Conservation (phyloP, 2,329 filamentous ascomycete genomes). For the Aspergillus terreus region DNA sequence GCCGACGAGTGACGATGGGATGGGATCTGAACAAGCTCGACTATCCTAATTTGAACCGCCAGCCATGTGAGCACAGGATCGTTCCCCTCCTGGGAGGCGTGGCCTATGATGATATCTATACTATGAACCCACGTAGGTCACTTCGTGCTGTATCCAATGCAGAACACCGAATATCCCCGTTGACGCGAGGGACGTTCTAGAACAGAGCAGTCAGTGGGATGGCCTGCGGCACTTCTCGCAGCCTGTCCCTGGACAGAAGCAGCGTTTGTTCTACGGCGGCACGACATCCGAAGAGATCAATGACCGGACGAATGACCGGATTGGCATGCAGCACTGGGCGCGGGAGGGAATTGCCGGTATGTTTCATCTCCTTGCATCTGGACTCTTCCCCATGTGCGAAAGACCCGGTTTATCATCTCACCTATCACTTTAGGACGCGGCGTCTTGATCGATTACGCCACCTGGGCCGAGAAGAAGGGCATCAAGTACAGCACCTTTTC, state of each 20-base stretch:
- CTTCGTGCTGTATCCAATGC: neutral
- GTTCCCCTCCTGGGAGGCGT: slow-evolving; percentile 46
- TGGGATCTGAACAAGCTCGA: slow-evolving; percentile 58
- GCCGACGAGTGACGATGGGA: slow-evolving; percentile 49
- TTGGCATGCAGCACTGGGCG: slow-evolving; percentile 50
- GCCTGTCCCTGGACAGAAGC: slow-evolving; percentile 31
- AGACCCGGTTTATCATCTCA: neutral
- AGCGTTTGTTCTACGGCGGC: slow-evolving; percentile 49
- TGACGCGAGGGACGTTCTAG: slow-evolving; percentile 12
- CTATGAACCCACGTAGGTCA: slow-evolving; percentile 46
- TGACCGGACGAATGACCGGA: slow-evolving; percentile 42
- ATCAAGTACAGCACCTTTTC: slow-evolving; percentile 42
- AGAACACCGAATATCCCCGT: neutral
- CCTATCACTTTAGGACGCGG: slow-evolving; percentile 40
- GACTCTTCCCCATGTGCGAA: neutral
- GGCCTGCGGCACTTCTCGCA: slow-evolving; percentile 50
- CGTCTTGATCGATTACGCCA: slow-evolving; percentile 50
- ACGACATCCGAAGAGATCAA: slow-evolving; percentile 45
- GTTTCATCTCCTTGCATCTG: neutral
- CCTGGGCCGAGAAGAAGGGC: slow-evolving; percentile 41
- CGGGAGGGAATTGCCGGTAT: slow-evolving; percentile 44
- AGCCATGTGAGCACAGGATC: slow-evolving; percentile 50
- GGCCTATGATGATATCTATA: slow-evolving; percentile 50
- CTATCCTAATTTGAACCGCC: slow-evolving; percentile 52
- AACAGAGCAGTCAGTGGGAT: slow-evolving; percentile 53